Conservation (phyloP, 1,139 yeast genomes). For the Candida pseudoviswanathii region DNA sequence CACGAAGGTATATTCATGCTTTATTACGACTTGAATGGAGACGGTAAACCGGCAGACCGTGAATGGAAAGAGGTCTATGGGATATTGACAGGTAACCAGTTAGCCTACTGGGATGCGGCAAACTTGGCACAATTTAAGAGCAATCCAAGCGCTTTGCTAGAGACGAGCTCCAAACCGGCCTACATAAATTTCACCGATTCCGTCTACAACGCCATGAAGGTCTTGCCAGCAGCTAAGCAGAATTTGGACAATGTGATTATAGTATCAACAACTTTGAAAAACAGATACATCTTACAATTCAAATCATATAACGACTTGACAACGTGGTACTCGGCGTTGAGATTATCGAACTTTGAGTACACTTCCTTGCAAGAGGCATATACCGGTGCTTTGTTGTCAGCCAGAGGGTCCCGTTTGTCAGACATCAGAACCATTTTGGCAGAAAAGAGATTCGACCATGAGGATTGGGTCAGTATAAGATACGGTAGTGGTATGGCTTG, state of each 20-base stretch:
- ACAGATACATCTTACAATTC: slow-evolving; percentile 80
- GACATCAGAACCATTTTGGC: slow-evolving; percentile 85
- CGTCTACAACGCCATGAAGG: slow-evolving; percentile 71
- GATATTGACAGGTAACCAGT: slow-evolving; percentile 83
- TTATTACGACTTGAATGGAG: slow-evolving; percentile 71
- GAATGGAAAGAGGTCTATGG: slow-evolving; percentile 94
- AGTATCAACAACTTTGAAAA: slow-evolving; percentile 87
- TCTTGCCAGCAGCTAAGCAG: slow-evolving; percentile 63
- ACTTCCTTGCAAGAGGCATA: slow-evolving; percentile 88
- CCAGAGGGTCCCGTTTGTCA: slow-evolving; percentile 82
- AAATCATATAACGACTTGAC: slow-evolving; percentile 56
- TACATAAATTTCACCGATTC: slow-evolving; percentile 92
- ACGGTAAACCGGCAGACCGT: slow-evolving; percentile 82
- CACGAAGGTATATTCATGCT: slow-evolving; percentile 76
- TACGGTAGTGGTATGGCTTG: slow-evolving; percentile 98
- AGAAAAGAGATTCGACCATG: slow-evolving; percentile 83
- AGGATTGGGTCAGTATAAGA: slow-evolving; percentile 92
- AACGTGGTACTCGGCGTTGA: slow-evolving; percentile 78
- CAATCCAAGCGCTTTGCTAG: slow-evolving; percentile 52
- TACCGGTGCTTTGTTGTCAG: slow-evolving; percentile 88
- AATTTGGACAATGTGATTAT: slow-evolving; percentile 76
- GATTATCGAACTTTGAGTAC: slow-evolving; percentile 79
- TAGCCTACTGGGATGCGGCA: slow-evolving; percentile 92
- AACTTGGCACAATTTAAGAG: slow-evolving; percentile 58
- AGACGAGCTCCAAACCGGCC: slow-evolving; percentile 71